Evolutionary conservation across 306 rosid genomes (phyloP).

Genomic region (Myrica gale): DNA sequence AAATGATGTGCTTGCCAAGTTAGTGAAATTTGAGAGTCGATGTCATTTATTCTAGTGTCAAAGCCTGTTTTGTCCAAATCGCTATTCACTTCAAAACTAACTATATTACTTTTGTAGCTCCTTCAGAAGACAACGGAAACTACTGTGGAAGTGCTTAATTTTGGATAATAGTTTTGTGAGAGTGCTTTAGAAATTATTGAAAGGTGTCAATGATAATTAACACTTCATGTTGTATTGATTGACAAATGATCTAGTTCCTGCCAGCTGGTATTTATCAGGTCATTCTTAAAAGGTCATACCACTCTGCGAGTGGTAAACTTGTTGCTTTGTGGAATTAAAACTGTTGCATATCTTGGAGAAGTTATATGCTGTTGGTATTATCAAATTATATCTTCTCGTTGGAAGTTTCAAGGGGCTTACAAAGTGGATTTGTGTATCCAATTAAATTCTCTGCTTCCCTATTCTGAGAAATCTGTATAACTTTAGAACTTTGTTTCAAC

Average conservation of each 20-base stretch:
- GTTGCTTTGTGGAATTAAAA: no score
- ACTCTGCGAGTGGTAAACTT: no score
- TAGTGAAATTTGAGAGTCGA: no score
- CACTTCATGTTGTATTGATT: background rate
- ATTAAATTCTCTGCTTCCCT: background rate
- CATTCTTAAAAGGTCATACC: no score
- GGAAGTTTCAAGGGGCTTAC: background rate
- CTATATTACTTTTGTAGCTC: background rate
- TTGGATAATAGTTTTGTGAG: background rate
- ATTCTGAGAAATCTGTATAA: background rate
- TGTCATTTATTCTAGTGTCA: no score
- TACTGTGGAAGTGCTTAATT: background rate
- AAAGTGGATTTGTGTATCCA: background rate
- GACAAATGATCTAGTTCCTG: no score
- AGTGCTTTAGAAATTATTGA: background rate
- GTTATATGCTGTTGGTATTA: background rate
- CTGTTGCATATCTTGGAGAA: no score
- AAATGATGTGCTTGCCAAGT: no score
- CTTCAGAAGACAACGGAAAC: background rate
- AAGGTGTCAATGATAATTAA: background rate
- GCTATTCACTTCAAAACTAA: no score
- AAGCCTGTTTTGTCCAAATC: no score
- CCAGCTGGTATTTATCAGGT: no score
- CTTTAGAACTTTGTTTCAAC: background rate
- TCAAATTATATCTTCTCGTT: background rate